phyloP scores from a whole-genome alignment of 148 eudicot genomes.

The Chenopodium berlandieri region DNA sequence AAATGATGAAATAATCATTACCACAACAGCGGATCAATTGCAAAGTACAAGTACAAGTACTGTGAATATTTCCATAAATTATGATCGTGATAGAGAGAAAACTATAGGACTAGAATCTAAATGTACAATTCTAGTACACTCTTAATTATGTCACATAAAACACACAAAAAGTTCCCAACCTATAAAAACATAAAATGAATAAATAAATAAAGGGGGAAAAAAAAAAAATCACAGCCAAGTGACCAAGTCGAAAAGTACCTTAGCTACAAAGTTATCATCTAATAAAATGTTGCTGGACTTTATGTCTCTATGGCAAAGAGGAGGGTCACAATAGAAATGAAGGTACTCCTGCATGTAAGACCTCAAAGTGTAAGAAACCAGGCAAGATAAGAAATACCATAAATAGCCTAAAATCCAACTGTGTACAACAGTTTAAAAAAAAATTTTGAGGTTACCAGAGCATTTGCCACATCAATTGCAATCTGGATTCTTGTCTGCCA shows the following conservation, averaged over 20 bases:
- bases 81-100: no score
- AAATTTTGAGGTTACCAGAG: slow-evolving; percentile 57
- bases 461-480: slow-evolving; percentile 97
- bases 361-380: slow-evolving; percentile 24
- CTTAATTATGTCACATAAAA: not conserved
- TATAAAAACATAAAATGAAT: no score
- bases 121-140: not conserved
- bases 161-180: not conserved
- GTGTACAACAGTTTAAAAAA: not conserved
- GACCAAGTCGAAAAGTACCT: slow-evolving; percentile 45
- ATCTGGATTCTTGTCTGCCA: slow-evolving; percentile 94
- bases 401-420: slow-evolving; percentile 1
- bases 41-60: not conserved
- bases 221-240: not conserved
- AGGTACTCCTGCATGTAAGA: slow-evolving; percentile 80
- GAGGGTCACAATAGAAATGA: slow-evolving; percentile 94
- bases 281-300: slow-evolving; percentile 94
- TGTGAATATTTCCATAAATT: not conserved
- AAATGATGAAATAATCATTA: not conserved
- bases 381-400: not conserved
- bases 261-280: slow-evolving; percentile 76
- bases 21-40: not conserved
- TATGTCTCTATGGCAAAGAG: slow-evolving; percentile 94
- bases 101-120: no score
- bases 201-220: not conserved